Conservation (phyloP, 2,329 filamentous ascomycete genomes). For the Ophiocordyceps sinensis region DNA sequence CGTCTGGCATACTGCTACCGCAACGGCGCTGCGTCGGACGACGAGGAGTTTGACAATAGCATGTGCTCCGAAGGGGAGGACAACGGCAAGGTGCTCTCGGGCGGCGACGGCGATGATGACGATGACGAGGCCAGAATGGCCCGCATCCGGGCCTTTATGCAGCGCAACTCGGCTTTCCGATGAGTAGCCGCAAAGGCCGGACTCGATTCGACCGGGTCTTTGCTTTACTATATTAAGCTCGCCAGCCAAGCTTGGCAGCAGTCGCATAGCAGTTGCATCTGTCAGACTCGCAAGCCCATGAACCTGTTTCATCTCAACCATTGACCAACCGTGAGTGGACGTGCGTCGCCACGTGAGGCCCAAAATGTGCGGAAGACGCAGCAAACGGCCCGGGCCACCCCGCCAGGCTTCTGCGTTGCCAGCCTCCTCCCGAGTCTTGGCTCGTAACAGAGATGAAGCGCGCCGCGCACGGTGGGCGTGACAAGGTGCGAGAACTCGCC, state of each 20-base stretch:
- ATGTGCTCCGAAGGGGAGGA: conserved; percentile 27
- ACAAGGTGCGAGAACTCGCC: too few relatives aligned
- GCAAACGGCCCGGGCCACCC: not conserved
- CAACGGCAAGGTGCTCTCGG: conserved; percentile 21
- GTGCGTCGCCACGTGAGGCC: not conserved
- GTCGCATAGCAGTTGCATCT: too few relatives aligned
- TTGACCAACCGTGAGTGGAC: not conserved
- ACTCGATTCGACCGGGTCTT: not conserved
- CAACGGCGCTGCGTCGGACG: conserved; percentile 37
- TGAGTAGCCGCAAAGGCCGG: not conserved
- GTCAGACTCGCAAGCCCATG: too few relatives aligned
- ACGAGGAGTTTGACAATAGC: conserved; percentile 39
- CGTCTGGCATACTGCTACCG: conserved; percentile 40
- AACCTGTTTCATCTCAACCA: too few relatives aligned
- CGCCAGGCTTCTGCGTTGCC: not conserved
- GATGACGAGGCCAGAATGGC: conserved; percentile 21
- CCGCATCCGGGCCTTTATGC: conserved; percentile 23
- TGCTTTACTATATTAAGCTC: not conserved
- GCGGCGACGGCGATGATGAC: conserved; percentile 17
- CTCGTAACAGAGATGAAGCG: too few relatives aligned
- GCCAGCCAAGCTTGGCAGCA: not conserved
- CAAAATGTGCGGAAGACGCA: not conserved
- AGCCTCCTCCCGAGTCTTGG: not conserved
- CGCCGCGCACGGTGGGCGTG: too few relatives aligned
- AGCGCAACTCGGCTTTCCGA: conserved; percentile 13